Evolutionary conservation across 176 grass and related monocot species (phyloP), one percentile per base, ranked within the genome.

Genomic region (Dendrocalamus sinicus): DNA sequence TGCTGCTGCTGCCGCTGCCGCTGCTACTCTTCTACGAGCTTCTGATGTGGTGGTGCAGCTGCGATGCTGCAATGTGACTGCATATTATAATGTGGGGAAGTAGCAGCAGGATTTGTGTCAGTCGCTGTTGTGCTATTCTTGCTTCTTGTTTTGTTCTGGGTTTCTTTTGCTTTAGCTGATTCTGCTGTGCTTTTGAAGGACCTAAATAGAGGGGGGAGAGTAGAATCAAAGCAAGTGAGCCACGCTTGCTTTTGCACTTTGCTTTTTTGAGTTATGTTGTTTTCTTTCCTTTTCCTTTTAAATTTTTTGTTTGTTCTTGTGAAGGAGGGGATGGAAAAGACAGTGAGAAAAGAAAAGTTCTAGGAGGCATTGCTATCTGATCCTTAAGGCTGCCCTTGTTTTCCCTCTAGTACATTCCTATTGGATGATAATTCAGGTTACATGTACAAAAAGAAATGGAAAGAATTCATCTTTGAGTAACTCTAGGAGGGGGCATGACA

Each of bases 111-210:
- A 80, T 84, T 76, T 85, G 81, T 88, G 89, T 81, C 89, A 91
- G 81, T 87, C 85, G 81, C 81, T 91, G 89, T 75, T 91, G 89
- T 73, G 81, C 53, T 75, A 88, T 91, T 88, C 81, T 84, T 55
- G 85, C 81, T 85, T 91, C 89, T 91, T 91, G 89, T 91, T 91
- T 61, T 91, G 85, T 91, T 91, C 85, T 91, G 81, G 17, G 45
- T 20, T 76, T 91, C 85, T 91, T 91, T 91, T 81, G 85, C 89
- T 91, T 91, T 91, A 61, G 76, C 70, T 63, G 85, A 91, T 91
- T 76, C 85, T 91, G 85, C 81, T 80, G 81, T 88, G 89, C 89
- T 91, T 91, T 91, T 84, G 70, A 91, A 85, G 81, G 85, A 70
- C 89, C 86, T 84, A 80, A 59, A 84, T 80, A 80, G 64, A 55